Conservation (phyloP, 768 basidiomycete species). For the Hericium erinaceus region DNA sequence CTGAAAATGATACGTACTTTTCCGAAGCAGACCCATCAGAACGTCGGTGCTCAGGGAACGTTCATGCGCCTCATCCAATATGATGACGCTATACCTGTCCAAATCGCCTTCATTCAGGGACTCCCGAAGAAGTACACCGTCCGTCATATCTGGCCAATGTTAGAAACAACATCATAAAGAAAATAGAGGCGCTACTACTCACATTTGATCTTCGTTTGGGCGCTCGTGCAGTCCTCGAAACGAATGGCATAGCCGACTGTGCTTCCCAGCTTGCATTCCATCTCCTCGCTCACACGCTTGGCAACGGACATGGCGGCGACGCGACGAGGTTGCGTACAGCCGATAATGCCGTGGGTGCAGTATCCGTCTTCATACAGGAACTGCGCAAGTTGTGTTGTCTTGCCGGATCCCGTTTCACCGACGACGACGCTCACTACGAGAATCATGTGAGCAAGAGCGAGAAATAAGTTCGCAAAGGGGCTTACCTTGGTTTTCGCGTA, state of each 20-base stretch:
- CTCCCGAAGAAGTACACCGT: slow-evolving; percentile 96
- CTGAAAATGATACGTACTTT: slow-evolving; percentile 48
- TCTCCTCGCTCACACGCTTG: slow-evolving; percentile 99
- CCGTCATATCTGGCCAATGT: slow-evolving; percentile 78
- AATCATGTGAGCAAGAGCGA: not conserved
- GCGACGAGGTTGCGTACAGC: slow-evolving; percentile 96
- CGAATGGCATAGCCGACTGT: slow-evolving; percentile 97
- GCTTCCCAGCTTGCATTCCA: slow-evolving; percentile 91
- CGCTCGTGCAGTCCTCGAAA: slow-evolving; percentile 94
- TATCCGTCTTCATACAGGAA: slow-evolving; percentile 98
- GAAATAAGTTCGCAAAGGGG: not conserved
- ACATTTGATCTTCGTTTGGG: slow-evolving; percentile 98
- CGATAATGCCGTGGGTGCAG: slow-evolving; percentile 79
- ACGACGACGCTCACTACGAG: slow-evolving; percentile 80
- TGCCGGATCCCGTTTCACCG: slow-evolving; percentile 99
- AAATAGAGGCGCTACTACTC: slow-evolving; percentile 18
- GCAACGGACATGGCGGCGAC: slow-evolving; percentile 99
- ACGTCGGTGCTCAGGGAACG: slow-evolving; percentile 96
- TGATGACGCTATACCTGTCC: slow-evolving; percentile 93
- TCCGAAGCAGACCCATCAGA: slow-evolving; percentile 89
- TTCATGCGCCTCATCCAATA: slow-evolving; percentile 98
- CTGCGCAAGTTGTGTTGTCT: slow-evolving; percentile 93
- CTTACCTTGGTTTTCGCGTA: slow-evolving; percentile 92
- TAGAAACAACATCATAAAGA: not conserved
- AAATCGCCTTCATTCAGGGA: slow-evolving; percentile 98